Evolutionary conservation across 2,329 filamentous ascomycete species (phyloP).

Genomic region (Drechslera avenae): DNA sequence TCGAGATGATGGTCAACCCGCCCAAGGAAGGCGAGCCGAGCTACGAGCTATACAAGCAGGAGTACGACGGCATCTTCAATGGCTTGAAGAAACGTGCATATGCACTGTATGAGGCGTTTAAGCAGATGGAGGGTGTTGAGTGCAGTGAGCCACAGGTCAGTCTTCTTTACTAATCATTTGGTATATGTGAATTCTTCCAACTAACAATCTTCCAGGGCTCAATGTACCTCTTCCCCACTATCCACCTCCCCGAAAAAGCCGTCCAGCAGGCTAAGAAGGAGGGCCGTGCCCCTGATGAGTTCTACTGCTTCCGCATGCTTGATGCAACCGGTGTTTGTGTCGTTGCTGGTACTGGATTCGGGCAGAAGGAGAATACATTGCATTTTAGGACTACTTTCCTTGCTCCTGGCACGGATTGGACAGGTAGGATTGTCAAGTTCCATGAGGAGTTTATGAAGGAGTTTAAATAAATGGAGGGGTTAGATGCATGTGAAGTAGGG

Average conservation of each 20-base stretch:
- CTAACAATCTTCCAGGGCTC: constrained; percentile 60
- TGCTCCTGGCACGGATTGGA: constrained; percentile 94
- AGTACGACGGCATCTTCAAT: constrained; percentile 82
- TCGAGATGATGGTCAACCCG: constrained; percentile 98
- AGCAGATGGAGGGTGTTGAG: constrained; percentile 93
- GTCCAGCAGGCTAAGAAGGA: constrained; percentile 74
- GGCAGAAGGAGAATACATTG: constrained; percentile 86
- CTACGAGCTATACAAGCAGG: constrained; percentile 79
- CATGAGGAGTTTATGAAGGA: constrained; percentile 89
- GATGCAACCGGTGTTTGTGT: constrained; percentile 95
- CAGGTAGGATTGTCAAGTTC: constrained; percentile 84
- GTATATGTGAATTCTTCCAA: too few relatives aligned
- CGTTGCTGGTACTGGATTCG: constrained; percentile 90
- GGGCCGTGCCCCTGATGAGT: constrained; percentile 81
- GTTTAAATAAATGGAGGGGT: constrained; percentile 55
- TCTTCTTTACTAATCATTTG: too few relatives aligned
- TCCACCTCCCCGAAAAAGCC: constrained; percentile 77
- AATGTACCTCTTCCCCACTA: constrained; percentile 99
- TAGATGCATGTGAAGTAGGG: not conserved
- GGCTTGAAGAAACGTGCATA: constrained; percentile 79
- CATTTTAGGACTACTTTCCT: constrained; percentile 98
- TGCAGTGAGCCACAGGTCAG: constrained; percentile 77
- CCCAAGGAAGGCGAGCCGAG: constrained; percentile 82
- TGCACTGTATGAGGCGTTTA: constrained; percentile 88
- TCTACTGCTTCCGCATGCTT: constrained; percentile 88